Evolutionary conservation across 176 grass and related monocot genomes (phyloP).

Genomic region (Triticum dicoccoides): DNA sequence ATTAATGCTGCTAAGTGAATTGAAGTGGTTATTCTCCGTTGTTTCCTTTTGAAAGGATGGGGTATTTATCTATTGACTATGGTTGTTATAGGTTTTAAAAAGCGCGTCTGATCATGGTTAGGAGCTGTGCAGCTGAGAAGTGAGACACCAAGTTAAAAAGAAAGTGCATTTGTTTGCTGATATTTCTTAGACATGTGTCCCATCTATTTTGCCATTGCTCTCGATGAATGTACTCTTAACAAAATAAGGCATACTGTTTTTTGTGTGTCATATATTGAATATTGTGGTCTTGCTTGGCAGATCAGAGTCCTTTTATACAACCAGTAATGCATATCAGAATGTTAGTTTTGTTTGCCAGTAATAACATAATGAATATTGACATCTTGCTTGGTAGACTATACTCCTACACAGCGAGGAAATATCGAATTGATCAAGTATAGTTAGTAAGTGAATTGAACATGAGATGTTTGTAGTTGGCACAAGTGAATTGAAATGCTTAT

Average conservation of each 20-base stretch:
- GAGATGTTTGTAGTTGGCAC: background rate
- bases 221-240: slow-evolving; percentile 1
- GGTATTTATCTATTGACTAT: slow-evolving; percentile 36
- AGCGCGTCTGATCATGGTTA: slow-evolving; percentile 59
- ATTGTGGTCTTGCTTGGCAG: background rate
- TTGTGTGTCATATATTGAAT: background rate
- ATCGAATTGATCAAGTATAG: background rate
- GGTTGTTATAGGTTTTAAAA: slow-evolving; percentile 59
- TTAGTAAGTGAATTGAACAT: background rate
- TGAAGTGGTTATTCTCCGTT: background rate
- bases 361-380: background rate
- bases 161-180: slow-evolving; percentile 23
- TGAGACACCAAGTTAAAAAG: slow-evolving; percentile 32
- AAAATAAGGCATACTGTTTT: background rate
- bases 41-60: background rate
- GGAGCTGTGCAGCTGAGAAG: slow-evolving; percentile 41
- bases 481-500: background rate
- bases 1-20: background rate
- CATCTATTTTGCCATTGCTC: slow-evolving; percentile 4
- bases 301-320: background rate
- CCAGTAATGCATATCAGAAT: background rate
- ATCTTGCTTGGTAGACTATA: background rate
- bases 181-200: slow-evolving; percentile 17
- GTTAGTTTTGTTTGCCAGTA: background rate
- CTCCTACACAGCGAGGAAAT: background rate